phyloP scores from a whole-genome alignment of 768 basidiomycete genomes.

The Chalciporus chontae region DNA sequence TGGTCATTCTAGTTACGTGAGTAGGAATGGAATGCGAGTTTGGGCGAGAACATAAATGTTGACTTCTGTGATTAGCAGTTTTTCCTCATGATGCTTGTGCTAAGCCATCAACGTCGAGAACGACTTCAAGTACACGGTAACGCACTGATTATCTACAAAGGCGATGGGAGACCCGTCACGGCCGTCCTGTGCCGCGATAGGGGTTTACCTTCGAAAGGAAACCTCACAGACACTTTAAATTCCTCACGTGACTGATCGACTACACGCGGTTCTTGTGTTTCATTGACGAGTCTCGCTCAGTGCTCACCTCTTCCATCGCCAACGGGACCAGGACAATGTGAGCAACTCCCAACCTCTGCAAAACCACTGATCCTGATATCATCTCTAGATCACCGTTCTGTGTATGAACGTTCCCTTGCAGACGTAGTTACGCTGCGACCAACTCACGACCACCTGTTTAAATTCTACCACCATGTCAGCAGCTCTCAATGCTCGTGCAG shows the following conservation, averaged over 20 bases:
- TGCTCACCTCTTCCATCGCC: background rate
- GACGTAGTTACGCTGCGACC: background rate
- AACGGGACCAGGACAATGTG: background rate
- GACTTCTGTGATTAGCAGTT: too few relatives aligned
- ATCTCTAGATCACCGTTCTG: background rate
- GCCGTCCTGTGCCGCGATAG: too few relatives aligned
- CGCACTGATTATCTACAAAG: too few relatives aligned
- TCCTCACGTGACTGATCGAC: background rate
- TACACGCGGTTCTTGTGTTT: background rate
- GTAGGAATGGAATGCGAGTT: too few relatives aligned
- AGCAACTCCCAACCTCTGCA: background rate
- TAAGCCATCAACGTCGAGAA: too few relatives aligned
- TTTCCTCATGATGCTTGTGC: too few relatives aligned
- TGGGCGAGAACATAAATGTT: too few relatives aligned
- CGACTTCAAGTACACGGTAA: too few relatives aligned
- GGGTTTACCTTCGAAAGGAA: background rate
- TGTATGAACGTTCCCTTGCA: background rate
- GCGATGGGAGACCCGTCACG: too few relatives aligned
- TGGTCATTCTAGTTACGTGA: too few relatives aligned
- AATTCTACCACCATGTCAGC: conserved; percentile 35
- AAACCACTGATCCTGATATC: background rate
- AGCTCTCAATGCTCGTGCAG: conserved; percentile 37
- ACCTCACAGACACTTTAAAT: background rate
- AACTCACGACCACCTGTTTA: background rate
- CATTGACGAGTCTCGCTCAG: background rate